Evolutionary conservation across 2,329 filamentous ascomycete genomes (phyloP).

Genomic region (Fusarium albosuccineum): DNA sequence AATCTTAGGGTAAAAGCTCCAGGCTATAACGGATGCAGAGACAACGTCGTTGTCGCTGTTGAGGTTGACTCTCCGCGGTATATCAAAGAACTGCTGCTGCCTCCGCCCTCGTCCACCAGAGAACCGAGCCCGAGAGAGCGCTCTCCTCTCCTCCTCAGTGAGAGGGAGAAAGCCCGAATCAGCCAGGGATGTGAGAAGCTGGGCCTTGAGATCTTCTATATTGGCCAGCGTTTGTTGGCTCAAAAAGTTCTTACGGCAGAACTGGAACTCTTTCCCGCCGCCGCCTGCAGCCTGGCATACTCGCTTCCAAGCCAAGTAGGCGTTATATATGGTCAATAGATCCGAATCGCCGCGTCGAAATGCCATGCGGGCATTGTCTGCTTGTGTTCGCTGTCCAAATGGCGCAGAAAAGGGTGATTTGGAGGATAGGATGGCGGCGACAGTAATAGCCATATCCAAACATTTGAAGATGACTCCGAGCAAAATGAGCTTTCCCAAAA

Average conservation of each 20-base stretch:
- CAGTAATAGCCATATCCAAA: slow-evolving; percentile 89
- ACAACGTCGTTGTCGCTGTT: slow-evolving; percentile 86
- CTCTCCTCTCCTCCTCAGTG: slow-evolving; percentile 77
- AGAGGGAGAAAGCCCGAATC: slow-evolving; percentile 87
- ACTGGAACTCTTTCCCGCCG: slow-evolving; percentile 82
- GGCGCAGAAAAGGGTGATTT: slow-evolving; percentile 94
- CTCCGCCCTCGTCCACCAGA: slow-evolving; percentile 64
- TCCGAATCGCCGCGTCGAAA: slow-evolving; percentile 93
- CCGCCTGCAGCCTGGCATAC: slow-evolving; percentile 76
- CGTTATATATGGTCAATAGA: slow-evolving; percentile 92
- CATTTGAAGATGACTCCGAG: slow-evolving; percentile 90
- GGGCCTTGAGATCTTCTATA: slow-evolving; percentile 95
- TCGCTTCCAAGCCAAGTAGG: slow-evolving; percentile 89
- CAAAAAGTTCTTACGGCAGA: slow-evolving; percentile 95
- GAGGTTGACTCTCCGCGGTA: slow-evolving; percentile 79
- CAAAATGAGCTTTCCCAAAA: slow-evolving; percentile 92
- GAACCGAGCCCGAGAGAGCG: slow-evolving; percentile 77
- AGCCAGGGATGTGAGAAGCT: slow-evolving; percentile 85
- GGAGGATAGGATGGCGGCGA: slow-evolving; percentile 92
- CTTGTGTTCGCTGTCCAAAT: slow-evolving; percentile 85
- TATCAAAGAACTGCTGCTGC: slow-evolving; percentile 82
- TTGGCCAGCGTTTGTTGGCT: slow-evolving; percentile 89
- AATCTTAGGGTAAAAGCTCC: slow-evolving; percentile 96
- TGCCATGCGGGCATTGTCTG: slow-evolving; percentile 80
- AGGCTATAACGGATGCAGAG: slow-evolving; percentile 85